Evolutionary conservation across 495 filamentous ascomycete genomes (phyloP).

Genomic region (Penicillium riverlandense): DNA sequence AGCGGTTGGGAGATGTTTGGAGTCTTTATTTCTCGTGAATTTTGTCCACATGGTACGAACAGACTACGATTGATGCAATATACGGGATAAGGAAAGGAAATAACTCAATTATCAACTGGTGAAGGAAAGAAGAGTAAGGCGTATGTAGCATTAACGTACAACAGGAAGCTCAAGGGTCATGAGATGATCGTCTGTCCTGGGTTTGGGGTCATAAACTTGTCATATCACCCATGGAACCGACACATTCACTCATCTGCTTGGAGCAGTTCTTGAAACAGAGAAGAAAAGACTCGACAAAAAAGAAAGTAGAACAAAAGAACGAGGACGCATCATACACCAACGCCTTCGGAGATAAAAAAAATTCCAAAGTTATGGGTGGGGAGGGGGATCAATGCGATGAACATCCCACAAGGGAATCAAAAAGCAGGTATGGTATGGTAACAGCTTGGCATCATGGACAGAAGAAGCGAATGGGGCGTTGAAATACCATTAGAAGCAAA

Average conservation of each 20-base stretch:
- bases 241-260: conserved; percentile 1
- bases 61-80: background rate
- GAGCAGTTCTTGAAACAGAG: conserved; percentile 4
- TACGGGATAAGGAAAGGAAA: background rate
- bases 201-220: conserved; percentile 18
- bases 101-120: conserved; percentile 21
- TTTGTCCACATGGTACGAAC: background rate
- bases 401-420: conserved; percentile 7
- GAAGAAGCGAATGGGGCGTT: conserved; percentile 16
- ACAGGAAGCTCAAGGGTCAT: conserved; percentile 11
- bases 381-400: conserved; percentile 1
- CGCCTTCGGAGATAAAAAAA: conserved; percentile 8
- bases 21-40: background rate
- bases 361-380: background rate
- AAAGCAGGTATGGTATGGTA: conserved; percentile 12
- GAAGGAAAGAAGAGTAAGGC: conserved; percentile 8
- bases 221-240: conserved; percentile 9
- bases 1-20: background rate
- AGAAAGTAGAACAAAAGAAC: conserved; percentile 9
- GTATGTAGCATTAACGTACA: conserved; percentile 34
- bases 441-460: conserved; percentile 24
- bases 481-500: background rate
- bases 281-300: conserved; percentile 2
- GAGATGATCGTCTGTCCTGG: conserved; percentile 16
- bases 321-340: conserved; percentile 20